A percentile compares a stretch with the other conserved stretches of the same genome.
Evolutionary conservation across 192 early-diverging fungal species (phyloP).

Genomic region (Linnemannia elongata): DNA sequence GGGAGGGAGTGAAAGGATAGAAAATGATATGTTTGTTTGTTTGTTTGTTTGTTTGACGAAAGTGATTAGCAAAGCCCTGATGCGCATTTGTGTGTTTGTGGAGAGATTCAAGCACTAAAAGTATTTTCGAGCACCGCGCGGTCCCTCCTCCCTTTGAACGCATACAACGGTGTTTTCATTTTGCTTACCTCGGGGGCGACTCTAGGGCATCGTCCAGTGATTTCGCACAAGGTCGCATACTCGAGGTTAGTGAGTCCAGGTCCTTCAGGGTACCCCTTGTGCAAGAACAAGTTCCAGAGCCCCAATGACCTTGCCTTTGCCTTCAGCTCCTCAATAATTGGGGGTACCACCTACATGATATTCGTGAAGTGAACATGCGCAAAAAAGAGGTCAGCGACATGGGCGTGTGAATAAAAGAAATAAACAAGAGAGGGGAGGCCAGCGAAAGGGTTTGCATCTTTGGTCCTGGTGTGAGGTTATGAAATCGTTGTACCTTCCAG

Average conservation of each 20-base stretch:
- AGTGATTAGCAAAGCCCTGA: not conserved
- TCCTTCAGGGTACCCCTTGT: conserved; percentile 83
- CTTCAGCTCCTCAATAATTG: conserved; percentile 92
- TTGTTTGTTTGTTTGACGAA: too few relatives aligned
- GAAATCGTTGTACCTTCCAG: conserved; percentile 76
- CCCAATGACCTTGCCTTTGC: conserved; percentile 85
- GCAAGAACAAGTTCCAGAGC: conserved; percentile 97
- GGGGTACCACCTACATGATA: conserved; percentile 74
- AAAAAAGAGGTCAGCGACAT: not conserved
- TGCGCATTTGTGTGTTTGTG: not conserved
- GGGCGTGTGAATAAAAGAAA: not conserved
- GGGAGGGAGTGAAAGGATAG: too few relatives aligned
- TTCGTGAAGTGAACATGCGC: not conserved
- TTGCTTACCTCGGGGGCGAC: conserved; percentile 84
- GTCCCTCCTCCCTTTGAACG: not conserved
- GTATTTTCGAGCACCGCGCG: not conserved
- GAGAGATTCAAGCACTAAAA: not conserved
- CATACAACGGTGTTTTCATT: not conserved
- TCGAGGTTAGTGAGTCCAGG: conserved; percentile 95
- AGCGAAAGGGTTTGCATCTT: too few relatives aligned
- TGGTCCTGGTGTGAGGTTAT: not conserved
- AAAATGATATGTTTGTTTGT: not conserved
- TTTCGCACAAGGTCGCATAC: conserved; percentile 92
- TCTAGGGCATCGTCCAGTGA: conserved; percentile 83
- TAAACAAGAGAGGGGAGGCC: not conserved